Base-by-base conservation (phyloP, 1,284 basidiomycete genomes). In the Laetiporus sulphureus region DNA sequence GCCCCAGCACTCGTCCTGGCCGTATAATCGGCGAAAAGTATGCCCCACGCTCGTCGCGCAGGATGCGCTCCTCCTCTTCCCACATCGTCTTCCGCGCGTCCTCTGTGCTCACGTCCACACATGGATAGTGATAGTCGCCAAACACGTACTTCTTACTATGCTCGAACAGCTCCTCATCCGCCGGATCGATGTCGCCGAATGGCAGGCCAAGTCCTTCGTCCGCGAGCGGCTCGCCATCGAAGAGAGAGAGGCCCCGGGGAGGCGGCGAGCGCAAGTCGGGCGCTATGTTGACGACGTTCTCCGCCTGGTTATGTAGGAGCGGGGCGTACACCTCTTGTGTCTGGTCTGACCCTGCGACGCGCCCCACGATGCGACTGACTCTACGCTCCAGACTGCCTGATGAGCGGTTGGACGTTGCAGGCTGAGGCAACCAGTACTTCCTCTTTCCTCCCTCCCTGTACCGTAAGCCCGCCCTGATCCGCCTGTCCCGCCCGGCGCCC, bases 81-180 rank as follows among this genome's bases (percentile, higher is more conserved):
- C 83, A 83, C 62, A 88, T 84, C 32, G 61, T 61, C 43, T 59
- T 61, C 49, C 76, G 67, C 29, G 85, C 85, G 39, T 69, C 61
- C 64, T 91, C 78, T 35, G 87, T 78, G 58, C 82, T 90, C 27
- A 90, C 82, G 55, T 94, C 92, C 45, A 94, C 83, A 50, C 81
- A 83, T 1, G 91, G 91, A 59, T 95, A 96, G 52, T 87, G 81
- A 57, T 93, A 92, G 65, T 97, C 92, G 7, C 95, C 96, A 54
- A 95, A 92, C 18, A 91, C 67, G 41, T 90, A 83, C 49, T 75
- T 72, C 52, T 77, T 74, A 54, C 83, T 82, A 38, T 85, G 72
- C 15, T 64, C 66, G 54, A 83, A 94, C 33, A 93, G 63, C 47
- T 74, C 69, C 59, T 89, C 79, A 62, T 93, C 80, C 45, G 67